phyloP scores from a whole-genome alignment of 2,329 filamentous ascomycete species.

The Cercospora zeae-maydis region DNA sequence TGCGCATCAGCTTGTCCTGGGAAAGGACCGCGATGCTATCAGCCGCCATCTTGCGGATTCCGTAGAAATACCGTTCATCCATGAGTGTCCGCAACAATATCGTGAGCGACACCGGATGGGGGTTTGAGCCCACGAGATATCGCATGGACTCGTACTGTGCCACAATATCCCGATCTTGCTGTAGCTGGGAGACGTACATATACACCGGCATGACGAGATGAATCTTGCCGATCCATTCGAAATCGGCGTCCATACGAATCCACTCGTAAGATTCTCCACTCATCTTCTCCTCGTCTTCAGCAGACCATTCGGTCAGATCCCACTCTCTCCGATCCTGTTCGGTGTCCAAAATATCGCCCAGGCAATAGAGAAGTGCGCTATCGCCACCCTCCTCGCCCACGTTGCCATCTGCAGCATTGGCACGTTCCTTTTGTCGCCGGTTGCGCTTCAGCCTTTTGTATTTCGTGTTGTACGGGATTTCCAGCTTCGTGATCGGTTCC shows the following conservation, averaged over 20 bases:
- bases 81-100: constrained; percentile 86
- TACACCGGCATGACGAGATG: constrained; percentile 81
- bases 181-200: constrained; percentile 96
- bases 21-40: constrained; percentile 70
- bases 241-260: constrained; percentile 97
- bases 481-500: constrained; percentile 77
- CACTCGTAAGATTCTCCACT: constrained; percentile 96
- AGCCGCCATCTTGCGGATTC: constrained; percentile 82
- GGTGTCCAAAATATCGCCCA: constrained; percentile 84
- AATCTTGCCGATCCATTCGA: constrained; percentile 93
- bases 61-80: constrained; percentile 89
- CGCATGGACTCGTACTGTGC: constrained; percentile 61
- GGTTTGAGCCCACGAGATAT: constrained; percentile 40
- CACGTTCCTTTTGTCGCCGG: constrained; percentile 74
- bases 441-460: constrained; percentile 96
- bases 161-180: constrained; percentile 94
- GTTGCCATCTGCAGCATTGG: constrained; percentile 59
- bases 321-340: constrained; percentile 79
- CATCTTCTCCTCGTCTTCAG: constrained; percentile 86
- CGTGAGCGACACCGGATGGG: constrained; percentile 79
- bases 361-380: constrained; percentile 80
- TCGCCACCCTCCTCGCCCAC: constrained; percentile 54
- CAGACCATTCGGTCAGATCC: constrained; percentile 83
- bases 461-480: constrained; percentile 98
- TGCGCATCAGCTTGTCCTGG: constrained; percentile 60